Evolutionary conservation across 2,329 filamentous ascomycete genomes (phyloP), one percentile per base, ranked within the genome.

Genomic region (Aureobasidium leucospermi): DNA sequence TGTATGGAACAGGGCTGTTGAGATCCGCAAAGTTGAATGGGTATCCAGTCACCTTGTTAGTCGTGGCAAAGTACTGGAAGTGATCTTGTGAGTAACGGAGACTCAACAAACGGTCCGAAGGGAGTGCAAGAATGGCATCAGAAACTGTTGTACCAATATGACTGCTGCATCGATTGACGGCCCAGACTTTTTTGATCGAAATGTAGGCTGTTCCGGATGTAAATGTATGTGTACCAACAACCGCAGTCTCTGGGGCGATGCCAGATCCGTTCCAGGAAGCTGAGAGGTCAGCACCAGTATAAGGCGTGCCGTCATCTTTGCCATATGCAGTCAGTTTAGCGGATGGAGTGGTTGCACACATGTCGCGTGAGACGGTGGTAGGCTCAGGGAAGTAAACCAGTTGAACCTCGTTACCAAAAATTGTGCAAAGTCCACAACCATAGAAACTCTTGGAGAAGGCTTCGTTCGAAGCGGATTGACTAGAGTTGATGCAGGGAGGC

Each of bases 381-480:
- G 66, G 62, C 8, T 59, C 55, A 2, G 68, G 68, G 42, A 68
- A 70, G 61, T 67, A 70, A 2, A 70, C 62, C 16, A 70, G 62
- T 45, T 67, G 62, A 1, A 70, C 68, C 7, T 65, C 66, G 16
- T 65, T 36, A n/a, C 68, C 68, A 45, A 64, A 68, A 10, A 70
- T 69, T 6, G 68, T 70, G 46, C 68, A 70, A n/a, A 49, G 43
- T 4, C 68, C 68, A 51, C 68, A 70, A 8, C 66, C 67, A 39
- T 64, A 65, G 19, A 69, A 60, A 9, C 58, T 57, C 9, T 60
- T 62, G 6, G 46, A 59, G 13, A 62, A 57, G 10, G 55, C 49
- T 5, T 61, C 62, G n/a, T 60, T 59, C 0, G 58, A 59, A 0
- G 58, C 51, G 1, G 63, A 64, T n/a, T 46, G 60, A 42, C 56